These are phyloP conservation scores for Ostreobium quekettii DNA, from an alignment of 139 green algal species.

Conservation along the genomic window DNA sequence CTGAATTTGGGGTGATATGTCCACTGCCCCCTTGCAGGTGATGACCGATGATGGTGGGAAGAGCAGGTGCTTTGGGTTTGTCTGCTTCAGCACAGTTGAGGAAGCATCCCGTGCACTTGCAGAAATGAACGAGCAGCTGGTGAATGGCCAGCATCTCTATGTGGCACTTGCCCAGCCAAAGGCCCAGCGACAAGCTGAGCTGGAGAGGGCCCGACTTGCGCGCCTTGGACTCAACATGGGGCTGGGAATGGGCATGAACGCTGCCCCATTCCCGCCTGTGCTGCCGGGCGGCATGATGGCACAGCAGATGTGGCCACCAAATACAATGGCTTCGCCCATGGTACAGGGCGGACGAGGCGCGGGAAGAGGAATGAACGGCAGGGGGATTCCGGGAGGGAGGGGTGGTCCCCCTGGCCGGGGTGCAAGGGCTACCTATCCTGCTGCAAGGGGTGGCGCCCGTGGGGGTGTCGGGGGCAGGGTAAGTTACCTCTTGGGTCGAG, in stretches of 20 bases:
- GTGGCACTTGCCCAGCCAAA: constrained; percentile 83
- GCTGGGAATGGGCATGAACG: constrained; percentile 17
- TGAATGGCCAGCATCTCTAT: constrained; percentile 84
- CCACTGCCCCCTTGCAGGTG: too few relatives aligned
- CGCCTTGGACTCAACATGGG: constrained; percentile 2
- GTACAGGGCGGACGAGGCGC: too few relatives aligned
- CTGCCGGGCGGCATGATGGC: background rate
- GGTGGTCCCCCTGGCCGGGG: too few relatives aligned
- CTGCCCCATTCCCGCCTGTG: background rate
- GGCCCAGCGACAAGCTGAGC: constrained; percentile 20
- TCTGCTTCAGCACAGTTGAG: constrained; percentile 79
- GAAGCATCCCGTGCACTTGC: constrained; percentile 76
- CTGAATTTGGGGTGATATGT: too few relatives aligned
- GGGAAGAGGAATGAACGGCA: too few relatives aligned
- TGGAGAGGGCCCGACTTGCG: background rate
- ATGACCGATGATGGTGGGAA: constrained; percentile 72
- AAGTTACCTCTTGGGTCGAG: too few relatives aligned
- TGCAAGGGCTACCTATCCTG: too few relatives aligned
- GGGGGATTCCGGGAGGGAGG: too few relatives aligned
- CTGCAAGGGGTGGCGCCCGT: too few relatives aligned
- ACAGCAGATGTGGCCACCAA: constrained; percentile 11
- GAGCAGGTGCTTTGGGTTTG: constrained; percentile 81
- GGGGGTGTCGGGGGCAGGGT: too few relatives aligned
- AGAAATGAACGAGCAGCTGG: constrained; percentile 74
- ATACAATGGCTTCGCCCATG: too few relatives aligned